A percentile compares a stretch with the other conserved stretches of the same genome.
These are phyloP conservation scores for Candida nanaspora DNA, from an alignment of 805 yeast species.

Conservation along the genomic window DNA sequence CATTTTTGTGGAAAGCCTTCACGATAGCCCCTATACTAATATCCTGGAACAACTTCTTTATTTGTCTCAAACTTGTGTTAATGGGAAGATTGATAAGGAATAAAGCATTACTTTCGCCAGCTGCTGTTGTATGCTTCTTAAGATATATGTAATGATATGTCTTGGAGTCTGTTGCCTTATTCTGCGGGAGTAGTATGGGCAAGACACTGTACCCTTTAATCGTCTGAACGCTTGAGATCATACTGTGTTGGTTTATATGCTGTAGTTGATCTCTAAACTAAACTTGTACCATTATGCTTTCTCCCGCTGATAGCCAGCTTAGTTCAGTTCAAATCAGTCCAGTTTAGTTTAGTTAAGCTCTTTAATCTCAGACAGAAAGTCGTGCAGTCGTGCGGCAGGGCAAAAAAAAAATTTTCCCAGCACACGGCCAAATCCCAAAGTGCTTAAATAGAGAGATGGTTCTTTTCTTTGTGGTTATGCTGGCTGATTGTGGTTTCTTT, in stretches of 20 bases:
- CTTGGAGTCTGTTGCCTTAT: slow-evolving; percentile 8
- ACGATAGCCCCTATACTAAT: slow-evolving; percentile 62
- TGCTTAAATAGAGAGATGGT: no score
- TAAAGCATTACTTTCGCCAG: slow-evolving; percentile 46
- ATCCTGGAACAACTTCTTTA: slow-evolving; percentile 51
- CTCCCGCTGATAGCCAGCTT: no score
- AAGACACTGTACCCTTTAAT: slow-evolving; percentile 53
- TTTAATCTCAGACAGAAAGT: no score
- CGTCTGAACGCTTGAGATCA: slow-evolving; percentile 24
- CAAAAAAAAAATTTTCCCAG: no score
- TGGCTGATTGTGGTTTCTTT: slow-evolving; percentile 9
- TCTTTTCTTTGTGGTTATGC: no score
- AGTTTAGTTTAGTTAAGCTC: no score
- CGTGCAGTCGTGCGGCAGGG: no score
- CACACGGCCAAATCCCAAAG: no score
- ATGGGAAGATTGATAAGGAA: slow-evolving; percentile 75
- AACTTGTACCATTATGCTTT: no score
- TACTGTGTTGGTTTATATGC: no score
- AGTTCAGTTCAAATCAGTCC: no score
- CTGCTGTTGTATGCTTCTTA: slow-evolving; percentile 50
- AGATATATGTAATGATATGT: slow-evolving; percentile 52
- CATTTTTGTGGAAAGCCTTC: slow-evolving; percentile 30
- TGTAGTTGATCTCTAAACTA: no score
- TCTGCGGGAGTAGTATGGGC: slow-evolving; percentile 32
- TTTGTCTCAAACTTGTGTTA: slow-evolving; percentile 40